Base-by-base conservation (phyloP, 768 basidiomycete species). In the Suillus decipiens region DNA sequence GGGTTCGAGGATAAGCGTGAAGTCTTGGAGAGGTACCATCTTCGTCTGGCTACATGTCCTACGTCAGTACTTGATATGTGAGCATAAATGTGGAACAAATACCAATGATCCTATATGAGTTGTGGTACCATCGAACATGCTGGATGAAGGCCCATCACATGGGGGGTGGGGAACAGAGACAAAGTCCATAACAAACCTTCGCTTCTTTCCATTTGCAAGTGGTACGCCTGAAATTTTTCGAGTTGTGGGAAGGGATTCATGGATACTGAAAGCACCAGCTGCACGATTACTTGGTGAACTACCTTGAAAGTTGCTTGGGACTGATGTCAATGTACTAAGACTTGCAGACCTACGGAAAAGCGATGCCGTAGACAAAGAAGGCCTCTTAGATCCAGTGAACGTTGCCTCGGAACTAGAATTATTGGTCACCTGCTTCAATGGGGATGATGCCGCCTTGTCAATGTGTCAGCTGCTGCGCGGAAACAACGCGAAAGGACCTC, bases 241-340 rank as follows among this genome's bases (percentile, higher is more conserved):
- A 28, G 24, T 31, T 19, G 39, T 28, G 17, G 17, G 28, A 12
- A 28, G 24, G 19, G 56, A 28, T 41, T n/a, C 6, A 28, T 5
- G 14, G 10, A 37, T 15, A 2, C 14, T 24, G 15, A 15, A 36
- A 56, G 4, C 22, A 19, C 37, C 10, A 28, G 17, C 17, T 39
- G 17, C 9, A 37, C 37, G 36, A 37, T 24, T 19, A 5, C 17
- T 28, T 17, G 39, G 11, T 28, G 56, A 42, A 31, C 56, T 57
- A 57, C 24, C 22, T 57, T 57, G 39, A 28, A 41, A 57, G 3
- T 75, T 73, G 22, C 70, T 67, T 60, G 69, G 61, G 33, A 76
- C 69, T 22, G 75, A 75, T 7, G 75, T 74, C 61, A 77, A 62
- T 24, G 71, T 72, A 39, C 73, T 76, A 17, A 71, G 58, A 45